Conservation (phyloP, 164 flowering plant species). For the Stephania yunnanensis region DNA sequence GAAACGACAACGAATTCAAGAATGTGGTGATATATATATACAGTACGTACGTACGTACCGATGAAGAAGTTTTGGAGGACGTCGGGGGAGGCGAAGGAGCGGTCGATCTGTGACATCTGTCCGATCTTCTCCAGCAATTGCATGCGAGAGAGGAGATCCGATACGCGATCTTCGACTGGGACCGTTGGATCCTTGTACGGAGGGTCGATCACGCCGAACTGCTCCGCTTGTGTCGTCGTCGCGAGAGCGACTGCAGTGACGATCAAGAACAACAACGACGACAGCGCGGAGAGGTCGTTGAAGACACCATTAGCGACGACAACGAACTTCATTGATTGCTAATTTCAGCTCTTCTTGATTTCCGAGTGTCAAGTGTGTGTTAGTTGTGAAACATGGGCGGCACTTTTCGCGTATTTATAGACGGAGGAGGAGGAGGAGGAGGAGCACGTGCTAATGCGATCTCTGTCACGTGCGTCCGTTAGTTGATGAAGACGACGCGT, state of each 20-base stretch:
- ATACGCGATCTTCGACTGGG: constrained; percentile 40
- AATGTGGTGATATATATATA: neutral
- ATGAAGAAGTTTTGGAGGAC: constrained; percentile 33
- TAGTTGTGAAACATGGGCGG: too few relatives aligned
- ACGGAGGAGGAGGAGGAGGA: too few relatives aligned
- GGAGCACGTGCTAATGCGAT: too few relatives aligned
- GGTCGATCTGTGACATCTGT: constrained; percentile 74
- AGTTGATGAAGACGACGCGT: too few relatives aligned
- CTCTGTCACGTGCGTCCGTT: too few relatives aligned
- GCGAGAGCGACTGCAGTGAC: neutral
- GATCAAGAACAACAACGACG: neutral
- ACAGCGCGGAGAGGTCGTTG: too few relatives aligned
- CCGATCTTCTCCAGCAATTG: constrained; percentile 56
- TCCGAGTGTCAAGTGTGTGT: too few relatives aligned
- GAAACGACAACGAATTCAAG: neutral
- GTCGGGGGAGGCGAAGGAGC: constrained; percentile 37
- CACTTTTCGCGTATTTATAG: too few relatives aligned
- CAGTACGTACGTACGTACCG: constrained; percentile 20
- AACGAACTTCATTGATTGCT: too few relatives aligned
- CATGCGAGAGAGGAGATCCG: constrained; percentile 64
- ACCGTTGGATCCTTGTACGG: neutral
- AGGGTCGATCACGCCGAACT: neutral
- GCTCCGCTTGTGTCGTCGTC: neutral
- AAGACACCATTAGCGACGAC: too few relatives aligned
- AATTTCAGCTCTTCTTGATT: too few relatives aligned